Evolutionary conservation across 768 basidiomycete species (phyloP).

Genomic region (Boletus vermiculosoides): DNA sequence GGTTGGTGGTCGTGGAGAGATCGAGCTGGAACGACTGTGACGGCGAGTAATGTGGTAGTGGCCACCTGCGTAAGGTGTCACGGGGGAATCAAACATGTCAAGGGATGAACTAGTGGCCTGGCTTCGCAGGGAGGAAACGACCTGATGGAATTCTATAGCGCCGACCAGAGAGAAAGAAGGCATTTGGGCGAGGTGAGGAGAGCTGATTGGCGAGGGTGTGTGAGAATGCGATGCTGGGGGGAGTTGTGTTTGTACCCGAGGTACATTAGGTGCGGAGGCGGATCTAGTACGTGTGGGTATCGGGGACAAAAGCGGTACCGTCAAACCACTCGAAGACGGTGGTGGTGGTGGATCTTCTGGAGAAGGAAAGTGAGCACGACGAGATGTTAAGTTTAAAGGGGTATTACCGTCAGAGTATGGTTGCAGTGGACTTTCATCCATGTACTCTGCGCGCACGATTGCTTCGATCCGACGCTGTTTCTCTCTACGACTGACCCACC

Average conservation of each 20-base stretch:
- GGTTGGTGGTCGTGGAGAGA: conserved; percentile 25
- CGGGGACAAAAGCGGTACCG: conserved; percentile 31
- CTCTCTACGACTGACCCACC: conserved; percentile 66
- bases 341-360: conserved; percentile 10
- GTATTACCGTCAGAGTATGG: conserved; percentile 67
- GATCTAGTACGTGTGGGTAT: conserved; percentile 40
- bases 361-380: conserved; percentile 4
- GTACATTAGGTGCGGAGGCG: conserved; percentile 35
- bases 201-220: conserved; percentile 49
- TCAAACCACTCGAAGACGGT: conserved; percentile 7
- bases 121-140: conserved; percentile 75
- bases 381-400: conserved; percentile 12
- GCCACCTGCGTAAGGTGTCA: conserved; percentile 74
- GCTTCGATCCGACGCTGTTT: conserved; percentile 46
- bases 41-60: conserved; percentile 56
- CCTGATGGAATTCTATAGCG: conserved; percentile 92
- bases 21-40: conserved; percentile 31
- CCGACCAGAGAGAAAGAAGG: conserved; percentile 91
- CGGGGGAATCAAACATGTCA: conserved; percentile 59
- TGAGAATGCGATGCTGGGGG: conserved; percentile 42
- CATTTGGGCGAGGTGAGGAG: conserved; percentile 47
- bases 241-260: conserved; percentile 41
- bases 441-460: conserved; percentile 57
- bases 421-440: conserved; percentile 42
- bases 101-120: conserved; percentile 63